Base-by-base conservation (phyloP, 768 basidiomycete species). In the Lyophyllum semitale region DNA sequence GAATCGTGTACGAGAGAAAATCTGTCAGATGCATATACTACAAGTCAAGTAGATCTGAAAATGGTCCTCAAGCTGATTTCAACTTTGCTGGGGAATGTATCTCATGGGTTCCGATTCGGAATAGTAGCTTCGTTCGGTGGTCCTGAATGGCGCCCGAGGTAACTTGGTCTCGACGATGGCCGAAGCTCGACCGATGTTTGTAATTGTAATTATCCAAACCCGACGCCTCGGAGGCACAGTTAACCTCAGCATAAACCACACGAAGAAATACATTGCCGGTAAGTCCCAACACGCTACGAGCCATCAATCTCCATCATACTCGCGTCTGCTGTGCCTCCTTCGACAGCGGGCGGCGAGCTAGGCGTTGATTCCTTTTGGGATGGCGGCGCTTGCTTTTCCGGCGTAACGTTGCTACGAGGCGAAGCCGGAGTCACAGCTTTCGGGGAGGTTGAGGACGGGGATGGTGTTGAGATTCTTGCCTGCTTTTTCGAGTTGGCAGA, bases 401-500 rank as follows among this genome's bases (percentile, higher is more conserved):
- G 11, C 4, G 35, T 44, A 15, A n/a, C 35, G 8, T 23, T 47
- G 47, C 47, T 55, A n/a, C 32, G 63, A 11, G 40, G 57, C 38
- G 42, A 37, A 3, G 49, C 37, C n/a, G 53, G 26, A 26, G 59
- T 38, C 18, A 59, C 42, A 26, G 59, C 30, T 35, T 49, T 46
- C 30, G 57, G 41, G 15, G 58, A 46, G 32, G 53, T 42, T 23
- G 61, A 50, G 32, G 54, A 23, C 4, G 63, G 63, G 3, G 69
- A 65, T 3, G 58, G 54, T 25, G 64, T 62, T 13, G 65, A 63
- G 3, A 53, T 52, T 45, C 62, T 59, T 64, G 62, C 32, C 33
- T 43, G 54, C 57, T 65, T 70, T 60, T 69, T 78, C 17, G 75
- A 69, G 46, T 74, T 72, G 23, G 66, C 65, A 11, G 81, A 78